Evolutionary conservation across 2,329 filamentous ascomycete genomes (phyloP), one percentile per base, ranked within the genome.

Genomic region (Aspergillus unguis): DNA sequence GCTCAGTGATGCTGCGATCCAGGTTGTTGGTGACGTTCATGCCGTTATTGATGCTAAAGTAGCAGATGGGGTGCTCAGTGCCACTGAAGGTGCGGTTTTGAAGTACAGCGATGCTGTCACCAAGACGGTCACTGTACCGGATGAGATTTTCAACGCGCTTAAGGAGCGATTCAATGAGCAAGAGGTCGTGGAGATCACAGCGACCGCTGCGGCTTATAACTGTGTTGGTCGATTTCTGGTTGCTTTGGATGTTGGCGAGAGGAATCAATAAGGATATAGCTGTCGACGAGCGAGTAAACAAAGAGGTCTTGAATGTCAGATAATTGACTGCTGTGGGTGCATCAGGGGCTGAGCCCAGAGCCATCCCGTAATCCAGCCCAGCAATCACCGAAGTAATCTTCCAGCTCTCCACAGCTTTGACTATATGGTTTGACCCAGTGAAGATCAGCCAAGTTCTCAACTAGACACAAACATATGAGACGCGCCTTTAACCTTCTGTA

Each of bases 21-120:
- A 65, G 9, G 54, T 67, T 7, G 61, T 69, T 23, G 70, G 59
- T 26, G 72, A 61, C 47, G 55, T 64, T 1, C 57, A 73, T 23
- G 66, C 64, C 48, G 64, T 64, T 44, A 54, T 59, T 36, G 42
- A 62, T 3, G 59, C 69, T 27, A 63, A 62, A 49, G 54, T 49
- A 35, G 53, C 60, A 47, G 65, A 52, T 4, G 57, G 62, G 7
- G 50, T 70, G 10, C 63, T 91, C 55, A 82, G 72, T 27, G 78
- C 80, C 54, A 77, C 75, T 66, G 84, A 90, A 72, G 84, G 82
- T 77, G 85, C 84, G 0, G 86, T 89, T 32, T 69, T 92, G 49
- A 75, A 79, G 42, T 92, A 90, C 68, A 81, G 90, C 17, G 89
- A 95, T 73, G 87, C 89, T 67, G 95, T 95, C 87, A 95, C 90